Evolutionary conservation across 331 rosid genomes (phyloP).

Genomic region (Stylosanthes scabra): DNA sequence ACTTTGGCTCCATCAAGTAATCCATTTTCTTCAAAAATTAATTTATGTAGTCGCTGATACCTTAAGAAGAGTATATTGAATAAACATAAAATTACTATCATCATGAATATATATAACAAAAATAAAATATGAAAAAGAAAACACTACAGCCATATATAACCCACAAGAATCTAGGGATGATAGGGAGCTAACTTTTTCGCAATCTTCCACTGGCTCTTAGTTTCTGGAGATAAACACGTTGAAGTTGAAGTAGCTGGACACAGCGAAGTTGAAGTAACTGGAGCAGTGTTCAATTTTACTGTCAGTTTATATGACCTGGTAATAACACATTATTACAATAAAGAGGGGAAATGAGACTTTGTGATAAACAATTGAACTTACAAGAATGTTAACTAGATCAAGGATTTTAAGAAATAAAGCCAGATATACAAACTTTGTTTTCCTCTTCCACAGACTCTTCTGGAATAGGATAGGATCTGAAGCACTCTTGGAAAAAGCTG

Average conservation of each 20-base stretch:
- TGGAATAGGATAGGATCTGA: constrained; percentile 51
- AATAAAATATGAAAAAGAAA: background rate
- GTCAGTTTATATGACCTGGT: constrained; percentile 68
- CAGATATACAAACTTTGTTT: constrained; percentile 59
- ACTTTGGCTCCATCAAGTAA: constrained; percentile 98
- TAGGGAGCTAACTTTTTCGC: constrained; percentile 72
- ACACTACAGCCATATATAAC: constrained; percentile 8
- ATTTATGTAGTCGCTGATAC: constrained; percentile 85
- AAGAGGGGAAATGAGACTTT: constrained; percentile 16
- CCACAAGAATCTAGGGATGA: constrained; percentile 32
- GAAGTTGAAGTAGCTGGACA: constrained; percentile 55
- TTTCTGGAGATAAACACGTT: constrained; percentile 54
- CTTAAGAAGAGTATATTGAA: constrained; percentile 50
- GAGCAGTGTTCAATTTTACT: constrained; percentile 57
- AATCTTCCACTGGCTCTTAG: constrained; percentile 81
- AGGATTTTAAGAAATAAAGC: constrained; percentile 34
- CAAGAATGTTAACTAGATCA: constrained; percentile 34
- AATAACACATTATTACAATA: constrained; percentile 38
- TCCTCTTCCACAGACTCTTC: constrained; percentile 66
- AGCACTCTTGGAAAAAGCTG: constrained; percentile 63
- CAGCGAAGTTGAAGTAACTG: constrained; percentile 54
- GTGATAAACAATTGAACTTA: constrained; percentile 25
- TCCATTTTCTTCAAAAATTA: constrained; percentile 94
- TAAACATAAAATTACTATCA: constrained; percentile 33
- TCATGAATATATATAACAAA: constrained; percentile 2